Evolutionary conservation across 2,329 filamentous ascomycete species (phyloP), one percentile per base, ranked within the genome.

Genomic region (Sarocladiaceae sp.): DNA sequence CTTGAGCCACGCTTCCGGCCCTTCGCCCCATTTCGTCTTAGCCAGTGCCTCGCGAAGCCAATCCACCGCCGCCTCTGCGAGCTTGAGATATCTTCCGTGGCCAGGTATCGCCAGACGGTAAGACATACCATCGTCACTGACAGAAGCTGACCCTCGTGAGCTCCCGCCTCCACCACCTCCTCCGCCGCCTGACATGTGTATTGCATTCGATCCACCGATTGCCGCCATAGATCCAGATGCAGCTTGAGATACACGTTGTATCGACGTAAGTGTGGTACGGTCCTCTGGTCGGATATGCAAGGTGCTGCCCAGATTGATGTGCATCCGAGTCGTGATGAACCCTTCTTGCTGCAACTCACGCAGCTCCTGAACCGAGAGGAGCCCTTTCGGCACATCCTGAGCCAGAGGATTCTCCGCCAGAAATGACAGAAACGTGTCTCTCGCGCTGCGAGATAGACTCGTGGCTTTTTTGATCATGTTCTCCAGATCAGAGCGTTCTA

Each of bases 161-260:
- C 66, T 73, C 50, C 76, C 74, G 8, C 71, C 64, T 6, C 86
- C 74, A 51, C 76, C 74, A 8, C 71, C 64, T 6, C 86, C 87
- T 15, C 86, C 86, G 18, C 47, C 47, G 25, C 47, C 47, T 2
- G 77, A 80, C 47, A 76, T 77, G 61, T 86, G 80, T 4, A 89
- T 71, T 2, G 82, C 85, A 18, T 80, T 80, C n/a, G 73, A 69
- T 4, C 87, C 87, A 1, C 88, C 88, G 1, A 90, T 82, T 1
- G 87, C 86, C 6, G 75, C 84, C 2, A 87, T 61, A 2, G 83
- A 84, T 13, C 88, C 88, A 1, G 87, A 86, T 4, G 86, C 81
- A 20, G 85, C 83, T 56, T 73, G 76, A 2, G 83, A 81, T 20
- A 88, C 80, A 23, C 74, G 77, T 33, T 84, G 78, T 10, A 90